Evolutionary conservation across 805 yeast species (phyloP), one percentile per base, ranked within the genome.

Genomic region (Ogataea glucozyma): DNA sequence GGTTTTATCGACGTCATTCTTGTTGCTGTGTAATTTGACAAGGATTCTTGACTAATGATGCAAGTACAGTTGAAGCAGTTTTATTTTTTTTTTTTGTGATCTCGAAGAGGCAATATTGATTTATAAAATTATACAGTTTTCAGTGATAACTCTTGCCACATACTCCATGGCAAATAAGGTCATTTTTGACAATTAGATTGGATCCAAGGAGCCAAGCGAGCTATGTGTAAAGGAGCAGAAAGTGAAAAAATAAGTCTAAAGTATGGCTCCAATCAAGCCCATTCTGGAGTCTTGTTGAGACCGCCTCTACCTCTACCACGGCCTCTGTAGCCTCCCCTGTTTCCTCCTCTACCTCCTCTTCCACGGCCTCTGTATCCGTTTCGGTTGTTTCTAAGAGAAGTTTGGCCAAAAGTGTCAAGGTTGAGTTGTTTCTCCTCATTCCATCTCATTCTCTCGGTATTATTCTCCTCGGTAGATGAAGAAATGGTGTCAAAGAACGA

Each of bases 401-500:
- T 66, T 65, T 85, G 85, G 17, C 96, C 96, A 65, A 88, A 88
- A 2, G 96, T 88, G 64, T 87, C 95, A 65, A 79, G 57, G 61
- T 88, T 88, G 58, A 86, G 73, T 35, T 67, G 67, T 47, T 83
- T 81, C 57, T 88, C 95, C 52, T 83, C 85, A 35, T 75, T 69
- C 81, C 95, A 83, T 57, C 81, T 75, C 78, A 79, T 70, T 49
- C 66, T 56, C 18, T 61, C 65, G 21, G 61, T 62, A 7, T 62
- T 58, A 19, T 65, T 58, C 37, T 73, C 73, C 40, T 74, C 76
- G 27, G 81, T 72, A 4, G 88, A 81, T 9, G 88, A 78, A 9
- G 95, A 85, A 44, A 91, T 78, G 48, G 77, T 79, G 65, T 93
- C 98, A 58, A 91, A 91, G 64, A 93, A 91, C 1, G 97, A 89